Evolutionary conservation across 73 alveolate genomes (phyloP).

Genomic region (Breviolum minutum): DNA sequence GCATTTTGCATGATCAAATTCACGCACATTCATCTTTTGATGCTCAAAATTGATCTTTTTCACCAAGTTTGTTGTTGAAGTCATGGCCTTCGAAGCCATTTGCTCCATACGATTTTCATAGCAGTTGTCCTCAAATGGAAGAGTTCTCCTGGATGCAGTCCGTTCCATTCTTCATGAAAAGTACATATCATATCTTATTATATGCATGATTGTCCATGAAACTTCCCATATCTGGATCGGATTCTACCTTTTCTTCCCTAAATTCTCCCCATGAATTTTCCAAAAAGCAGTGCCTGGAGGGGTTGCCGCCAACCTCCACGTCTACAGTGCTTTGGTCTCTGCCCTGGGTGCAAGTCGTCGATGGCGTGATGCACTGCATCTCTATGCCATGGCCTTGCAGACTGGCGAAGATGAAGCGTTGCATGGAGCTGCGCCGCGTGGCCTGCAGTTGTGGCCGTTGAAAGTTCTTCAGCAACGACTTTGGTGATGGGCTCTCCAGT

Average conservation of each 20-base stretch:
- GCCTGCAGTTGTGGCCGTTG: neutral
- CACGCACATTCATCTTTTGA: no score
- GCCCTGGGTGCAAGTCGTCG: constrained; percentile 2
- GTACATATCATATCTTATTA: neutral
- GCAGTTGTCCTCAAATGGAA: no score
- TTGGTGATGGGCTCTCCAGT: no score
- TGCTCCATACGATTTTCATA: no score
- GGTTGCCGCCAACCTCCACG: constrained; percentile 40
- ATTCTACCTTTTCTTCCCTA: neutral
- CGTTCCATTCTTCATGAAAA: neutral
- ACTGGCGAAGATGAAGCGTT: neutral
- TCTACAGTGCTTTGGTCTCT: constrained; percentile 12
- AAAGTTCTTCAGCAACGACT: neutral
- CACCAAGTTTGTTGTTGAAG: neutral
- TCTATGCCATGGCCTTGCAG: neutral
- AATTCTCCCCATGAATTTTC: neutral
- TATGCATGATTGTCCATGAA: neutral
- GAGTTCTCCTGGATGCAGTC: no score
- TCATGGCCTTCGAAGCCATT: neutral
- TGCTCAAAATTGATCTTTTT: neutral
- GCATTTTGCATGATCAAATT: no score
- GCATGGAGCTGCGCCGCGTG: constrained; percentile 54
- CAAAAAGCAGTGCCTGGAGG: neutral
- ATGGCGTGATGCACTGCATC: constrained; percentile 37
- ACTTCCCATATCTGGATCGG: neutral